These are phyloP conservation scores for Coemansia sp. DNA, from an alignment of 192 early-diverging fungal species.

Conservation along the genomic window DNA sequence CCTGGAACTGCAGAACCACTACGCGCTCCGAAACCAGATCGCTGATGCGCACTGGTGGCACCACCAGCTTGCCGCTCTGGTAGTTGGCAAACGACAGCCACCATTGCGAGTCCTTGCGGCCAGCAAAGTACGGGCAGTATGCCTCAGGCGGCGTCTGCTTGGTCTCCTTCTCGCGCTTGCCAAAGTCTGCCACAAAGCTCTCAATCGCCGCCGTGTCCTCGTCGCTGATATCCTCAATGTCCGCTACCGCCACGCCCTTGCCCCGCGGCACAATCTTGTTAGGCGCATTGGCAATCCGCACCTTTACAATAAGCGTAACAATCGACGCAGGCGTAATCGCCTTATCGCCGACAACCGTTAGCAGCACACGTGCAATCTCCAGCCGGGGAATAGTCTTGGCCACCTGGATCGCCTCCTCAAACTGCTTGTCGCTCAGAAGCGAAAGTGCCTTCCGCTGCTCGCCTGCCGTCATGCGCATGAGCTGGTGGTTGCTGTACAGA, in stretches of 20 bases:
- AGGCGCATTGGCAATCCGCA: constrained; percentile 35
- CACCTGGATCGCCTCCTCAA: constrained; percentile 68
- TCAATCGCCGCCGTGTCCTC: constrained; percentile 41
- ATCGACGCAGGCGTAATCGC: constrained; percentile 76
- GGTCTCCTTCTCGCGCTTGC: constrained; percentile 18
- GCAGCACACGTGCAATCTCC: constrained; percentile 73
- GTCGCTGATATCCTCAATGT: constrained; percentile 54
- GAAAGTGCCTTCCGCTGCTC: constrained; percentile 65
- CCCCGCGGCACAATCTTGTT: constrained; percentile 25
- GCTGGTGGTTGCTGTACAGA: constrained; percentile 61
- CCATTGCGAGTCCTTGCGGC: constrained; percentile 81
- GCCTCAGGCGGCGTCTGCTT: constrained; percentile 45
- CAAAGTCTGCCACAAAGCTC: constrained; percentile 33
- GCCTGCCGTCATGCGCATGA: constrained; percentile 63
- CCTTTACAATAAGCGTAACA: constrained; percentile 67
- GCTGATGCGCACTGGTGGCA: constrained; percentile 72
- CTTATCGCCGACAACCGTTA: constrained; percentile 80
- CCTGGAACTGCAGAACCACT: constrained; percentile 88
- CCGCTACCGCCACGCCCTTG: constrained; percentile 25
- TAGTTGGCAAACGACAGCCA: constrained; percentile 89
- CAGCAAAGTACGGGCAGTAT: constrained; percentile 56
- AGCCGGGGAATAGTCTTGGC: constrained; percentile 79
- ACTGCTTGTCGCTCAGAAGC: constrained; percentile 60
- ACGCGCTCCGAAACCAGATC: constrained; percentile 68
- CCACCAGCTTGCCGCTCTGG: constrained; percentile 80